Base-by-base conservation (phyloP, 768 basidiomycete species). In the Lactarius quietus region DNA sequence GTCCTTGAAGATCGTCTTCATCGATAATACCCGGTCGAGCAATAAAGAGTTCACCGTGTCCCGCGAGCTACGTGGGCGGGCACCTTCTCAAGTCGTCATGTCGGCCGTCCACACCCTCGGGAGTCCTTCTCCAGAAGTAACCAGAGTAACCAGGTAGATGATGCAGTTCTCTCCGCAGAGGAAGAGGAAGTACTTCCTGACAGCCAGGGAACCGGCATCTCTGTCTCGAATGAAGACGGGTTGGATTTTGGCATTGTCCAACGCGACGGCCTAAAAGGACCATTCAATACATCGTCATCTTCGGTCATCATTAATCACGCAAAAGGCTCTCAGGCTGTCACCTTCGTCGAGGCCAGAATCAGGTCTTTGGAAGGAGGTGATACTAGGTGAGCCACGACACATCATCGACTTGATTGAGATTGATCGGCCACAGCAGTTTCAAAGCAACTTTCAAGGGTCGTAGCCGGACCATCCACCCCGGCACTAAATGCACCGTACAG, bases 221-320 rank as follows among this genome's bases (percentile, higher is more conserved):
- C 76, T 3, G 67, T 70, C 59, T 59, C 53, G 18, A 18, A 28
- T 6, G 68, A 70, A 15, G 80, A 80, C 2, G 72, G 74, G 7
- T 71, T 83, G 18, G 80, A 88, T 69, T 82, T 87, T 58, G 84
- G 78, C 5, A 74, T 86, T 41, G 70, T 87, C 6, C 79, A 82
- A 23, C 71, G 74, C 5, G 61, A 65, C 0, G 72, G 69, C 17
- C 78, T 78, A 1, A 51, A 61, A 8, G 53, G 35, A 17, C 72
- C 71, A 2, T 63, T 69, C 31, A 53, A 28, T 10, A 59, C 51
- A 6, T 15, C 15, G 33, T 12, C n/a, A 36, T 45, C 14, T 38
- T 73, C 12, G 41, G 55, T 17, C 51, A 75, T 18, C 39, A 69
- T 56, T 65, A 57, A 36, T 65, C 67, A 35, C 35, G 57, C 28